phyloP scores from a whole-genome alignment of 139 green algal genomes.

The Micromonas pusilla region DNA sequence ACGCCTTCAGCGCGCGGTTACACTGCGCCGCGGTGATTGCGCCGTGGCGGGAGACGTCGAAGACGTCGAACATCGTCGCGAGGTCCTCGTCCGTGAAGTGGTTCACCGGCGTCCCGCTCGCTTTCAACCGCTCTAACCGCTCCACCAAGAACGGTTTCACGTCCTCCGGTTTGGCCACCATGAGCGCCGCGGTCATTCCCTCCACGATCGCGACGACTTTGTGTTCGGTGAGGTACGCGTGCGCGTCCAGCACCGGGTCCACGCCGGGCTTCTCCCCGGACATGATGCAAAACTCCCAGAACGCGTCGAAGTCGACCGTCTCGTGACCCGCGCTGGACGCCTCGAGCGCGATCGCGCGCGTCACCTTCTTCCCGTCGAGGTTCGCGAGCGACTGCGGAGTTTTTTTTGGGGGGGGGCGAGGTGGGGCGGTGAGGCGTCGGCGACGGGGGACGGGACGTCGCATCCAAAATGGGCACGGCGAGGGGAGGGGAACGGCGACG shows the following conservation, averaged over 20 bases:
- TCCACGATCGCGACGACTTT: background rate
- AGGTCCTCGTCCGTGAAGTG: background rate
- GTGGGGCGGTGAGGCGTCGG: no score
- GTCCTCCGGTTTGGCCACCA: background rate
- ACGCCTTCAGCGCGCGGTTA: background rate
- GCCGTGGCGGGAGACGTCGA: background rate
- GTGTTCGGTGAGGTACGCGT: background rate
- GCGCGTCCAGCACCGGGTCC: background rate
- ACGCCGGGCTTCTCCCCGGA: background rate
- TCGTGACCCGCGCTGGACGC: no score
- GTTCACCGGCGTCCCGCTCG: background rate
- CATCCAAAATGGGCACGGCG: no score
- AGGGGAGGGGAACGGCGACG: no score
- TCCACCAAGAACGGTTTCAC: background rate
- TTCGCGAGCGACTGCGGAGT: background rate
- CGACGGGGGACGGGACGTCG: no score
- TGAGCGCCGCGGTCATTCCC: background rate
- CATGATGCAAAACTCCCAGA: background rate
- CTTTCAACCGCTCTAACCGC: background rate
- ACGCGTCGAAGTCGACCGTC: background rate
- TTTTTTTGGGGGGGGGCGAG: no score
- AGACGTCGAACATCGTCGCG: background rate
- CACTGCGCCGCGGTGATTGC: background rate
- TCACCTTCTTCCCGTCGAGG: background rate
- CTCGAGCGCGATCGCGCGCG: background rate